phyloP scores from a whole-genome alignment of 2,329 filamentous ascomycete genomes.

The Fusarium begoniae region DNA sequence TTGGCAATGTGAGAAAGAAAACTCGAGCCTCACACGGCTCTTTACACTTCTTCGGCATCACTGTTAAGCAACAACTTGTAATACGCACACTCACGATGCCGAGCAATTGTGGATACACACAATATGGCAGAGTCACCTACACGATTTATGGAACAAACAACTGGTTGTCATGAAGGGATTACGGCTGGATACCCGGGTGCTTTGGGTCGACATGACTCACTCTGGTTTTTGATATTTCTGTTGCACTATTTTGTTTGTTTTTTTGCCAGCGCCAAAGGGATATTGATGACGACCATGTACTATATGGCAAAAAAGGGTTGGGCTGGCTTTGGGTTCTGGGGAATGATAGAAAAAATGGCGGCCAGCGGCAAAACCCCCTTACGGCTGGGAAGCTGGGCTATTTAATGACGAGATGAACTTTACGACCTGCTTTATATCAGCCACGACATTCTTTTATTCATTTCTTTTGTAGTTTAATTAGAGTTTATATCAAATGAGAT shows the following conservation, averaged over 20 bases:
- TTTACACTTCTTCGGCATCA: conserved; percentile 30
- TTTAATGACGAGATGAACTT: conserved; percentile 46
- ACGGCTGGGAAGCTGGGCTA: conserved; percentile 19
- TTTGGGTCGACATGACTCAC: conserved; percentile 9
- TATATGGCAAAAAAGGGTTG: conserved; percentile 28
- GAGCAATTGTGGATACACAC: conserved; percentile 36
- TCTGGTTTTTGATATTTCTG: conserved; percentile 12
- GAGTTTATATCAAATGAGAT: conserved; percentile 19
- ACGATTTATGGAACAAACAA: conserved; percentile 26
- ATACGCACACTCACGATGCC: conserved; percentile 32
- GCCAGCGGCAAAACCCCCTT: conserved; percentile 32
- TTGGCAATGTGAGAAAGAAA: conserved; percentile 46
- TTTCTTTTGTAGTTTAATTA: conserved; percentile 11
- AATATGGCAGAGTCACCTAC: conserved; percentile 21
- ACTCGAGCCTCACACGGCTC: conserved; percentile 10
- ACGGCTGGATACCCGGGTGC: conserved; percentile 36
- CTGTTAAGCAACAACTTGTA: conserved; percentile 38
- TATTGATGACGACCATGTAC: conserved; percentile 39
- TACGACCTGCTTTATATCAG: conserved; percentile 34
- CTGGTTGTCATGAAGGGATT: conserved; percentile 26
- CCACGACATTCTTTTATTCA: conserved; percentile 13
- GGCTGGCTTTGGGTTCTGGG: conserved; percentile 26
- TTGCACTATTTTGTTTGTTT: conserved; percentile 3
- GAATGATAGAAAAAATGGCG: conserved; percentile 41
- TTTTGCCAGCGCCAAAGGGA: conserved; percentile 24